Evolutionary conservation across 2,329 filamentous ascomycete species (phyloP).

Genomic region (Colletotrichum sp.): DNA sequence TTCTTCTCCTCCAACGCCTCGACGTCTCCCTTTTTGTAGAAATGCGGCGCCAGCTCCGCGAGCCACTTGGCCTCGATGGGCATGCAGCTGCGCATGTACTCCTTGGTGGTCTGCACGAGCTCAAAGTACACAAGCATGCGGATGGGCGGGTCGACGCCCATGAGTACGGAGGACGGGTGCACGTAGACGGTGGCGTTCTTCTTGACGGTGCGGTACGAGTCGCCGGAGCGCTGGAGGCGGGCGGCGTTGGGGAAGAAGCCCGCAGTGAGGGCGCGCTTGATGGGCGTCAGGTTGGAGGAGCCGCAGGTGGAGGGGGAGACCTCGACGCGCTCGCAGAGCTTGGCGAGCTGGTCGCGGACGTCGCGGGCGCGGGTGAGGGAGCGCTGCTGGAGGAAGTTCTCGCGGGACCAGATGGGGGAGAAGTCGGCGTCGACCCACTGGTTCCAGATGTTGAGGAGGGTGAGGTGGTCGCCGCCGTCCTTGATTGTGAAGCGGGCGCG

Average conservation of each 20-base stretch:
- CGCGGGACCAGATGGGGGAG: conserved; percentile 82
- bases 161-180: conserved; percentile 86
- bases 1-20: conserved; percentile 82
- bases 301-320: conserved; percentile 75
- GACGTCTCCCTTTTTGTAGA: conserved; percentile 89
- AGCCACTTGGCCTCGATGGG: conserved; percentile 87
- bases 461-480: conserved; percentile 89
- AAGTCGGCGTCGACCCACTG: conserved; percentile 95
- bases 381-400: conserved; percentile 93
- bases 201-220: conserved; percentile 91
- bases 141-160: conserved; percentile 74
- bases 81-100: conserved; percentile 90
- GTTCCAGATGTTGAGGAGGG: conserved; percentile 91
- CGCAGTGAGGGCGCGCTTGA: conserved; percentile 86
- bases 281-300: conserved; percentile 73
- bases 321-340: conserved; percentile 93
- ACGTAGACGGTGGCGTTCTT: conserved; percentile 87
- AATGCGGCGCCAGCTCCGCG: conserved; percentile 89
- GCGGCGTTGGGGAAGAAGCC: conserved; percentile 97
- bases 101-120: conserved; percentile 81
- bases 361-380: conserved; percentile 88
- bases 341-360: conserved; percentile 88
- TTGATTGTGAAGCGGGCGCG: conserved; percentile 87
- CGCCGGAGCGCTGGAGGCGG: conserved; percentile 79
- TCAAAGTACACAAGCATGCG: conserved; percentile 91